Evolutionary conservation across 345 rosid genomes (phyloP), one percentile per base, ranked within the genome.

Genomic region (Bruguiera gymnorhiza): DNA sequence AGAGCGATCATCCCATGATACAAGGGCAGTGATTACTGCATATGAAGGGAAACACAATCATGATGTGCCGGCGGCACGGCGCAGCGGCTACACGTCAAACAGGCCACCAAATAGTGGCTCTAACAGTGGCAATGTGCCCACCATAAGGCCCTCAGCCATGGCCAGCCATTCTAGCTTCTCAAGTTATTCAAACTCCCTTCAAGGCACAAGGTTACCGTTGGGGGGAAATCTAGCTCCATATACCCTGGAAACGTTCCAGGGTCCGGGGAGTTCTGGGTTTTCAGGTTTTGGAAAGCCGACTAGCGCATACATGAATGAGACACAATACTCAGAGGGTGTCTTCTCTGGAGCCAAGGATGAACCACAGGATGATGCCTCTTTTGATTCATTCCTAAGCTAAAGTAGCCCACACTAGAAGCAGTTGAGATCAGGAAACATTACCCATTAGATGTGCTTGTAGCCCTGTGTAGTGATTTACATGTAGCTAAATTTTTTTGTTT

Each of bases 111-210:
- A 73, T 2, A 76, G 30, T 18, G 15, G 56, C 21, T 34, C 15
- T 65, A 43, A 16, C 11, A 19, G n/a, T 53, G 46, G 15, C 62
- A 53, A 6, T 27, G 58, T 66, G 32, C 59, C 93, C 1, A 70
- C 93, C 4, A 77, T 88, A 26, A 88, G 94, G 85, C 96, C 97
- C 62, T 74, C 88, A 26, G 90, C 80, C 50, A 70, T 82, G 21
- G 36, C 88, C 24, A 80, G 75, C 71, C 86, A 79, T 72, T 63
- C 88, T 8, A 73, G 50, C 66, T 57, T 31, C 66, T 36, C 67
- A 63, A 60, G 30, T 36, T 76, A 57, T 43, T 65, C 81, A 1
- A 76, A 64, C 68, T 69, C 85, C 62, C 37, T 76, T 20, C 71
- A 84, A 27, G 51, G 6, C 36, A 58, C 81, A 29, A 69, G 81